These are phyloP conservation scores for Saturnispora sanitii DNA, from an alignment of 805 yeast genomes.

Conservation along the genomic window DNA sequence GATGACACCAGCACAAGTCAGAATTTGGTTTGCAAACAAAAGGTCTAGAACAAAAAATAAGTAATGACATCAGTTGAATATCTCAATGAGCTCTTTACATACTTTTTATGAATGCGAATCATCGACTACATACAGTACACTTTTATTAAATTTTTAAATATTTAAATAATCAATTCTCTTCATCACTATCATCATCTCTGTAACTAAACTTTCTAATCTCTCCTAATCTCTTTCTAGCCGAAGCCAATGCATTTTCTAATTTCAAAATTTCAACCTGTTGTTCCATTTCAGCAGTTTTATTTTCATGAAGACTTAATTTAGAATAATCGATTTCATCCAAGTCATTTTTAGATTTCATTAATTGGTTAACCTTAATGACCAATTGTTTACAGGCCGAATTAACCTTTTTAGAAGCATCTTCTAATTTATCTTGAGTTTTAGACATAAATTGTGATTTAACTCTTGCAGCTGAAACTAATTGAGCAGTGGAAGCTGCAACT, in stretches of 20 bases:
- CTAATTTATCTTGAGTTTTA: slow-evolving; percentile 65
- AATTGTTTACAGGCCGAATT: slow-evolving; percentile 66
- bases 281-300: slow-evolving; percentile 81
- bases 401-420: slow-evolving; percentile 57
- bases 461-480: slow-evolving; percentile 82
- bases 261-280: slow-evolving; percentile 86
- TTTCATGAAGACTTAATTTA: slow-evolving; percentile 63
- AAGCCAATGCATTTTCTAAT: slow-evolving; percentile 59
- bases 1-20: slow-evolving; percentile 10
- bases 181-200: slow-evolving; percentile 48
- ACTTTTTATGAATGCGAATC: neutral
- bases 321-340: slow-evolving; percentile 50
- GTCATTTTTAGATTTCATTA: slow-evolving; percentile 22
- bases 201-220: slow-evolving; percentile 77
- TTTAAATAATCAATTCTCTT: slow-evolving; percentile 22
- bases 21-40: slow-evolving; percentile 15
- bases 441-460: slow-evolving; percentile 75
- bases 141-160: neutral
- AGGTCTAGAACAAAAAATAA: slow-evolving; percentile 9
- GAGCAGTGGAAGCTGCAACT: slow-evolving; percentile 88
- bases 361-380: slow-evolving; percentile 46
- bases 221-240: slow-evolving; percentile 73
- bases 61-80: neutral
- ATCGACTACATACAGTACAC: neutral
- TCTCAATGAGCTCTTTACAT: neutral